These are phyloP conservation scores for Adansonia gregorii DNA, from an alignment of 441 rosid species.

Conservation along the genomic window DNA sequence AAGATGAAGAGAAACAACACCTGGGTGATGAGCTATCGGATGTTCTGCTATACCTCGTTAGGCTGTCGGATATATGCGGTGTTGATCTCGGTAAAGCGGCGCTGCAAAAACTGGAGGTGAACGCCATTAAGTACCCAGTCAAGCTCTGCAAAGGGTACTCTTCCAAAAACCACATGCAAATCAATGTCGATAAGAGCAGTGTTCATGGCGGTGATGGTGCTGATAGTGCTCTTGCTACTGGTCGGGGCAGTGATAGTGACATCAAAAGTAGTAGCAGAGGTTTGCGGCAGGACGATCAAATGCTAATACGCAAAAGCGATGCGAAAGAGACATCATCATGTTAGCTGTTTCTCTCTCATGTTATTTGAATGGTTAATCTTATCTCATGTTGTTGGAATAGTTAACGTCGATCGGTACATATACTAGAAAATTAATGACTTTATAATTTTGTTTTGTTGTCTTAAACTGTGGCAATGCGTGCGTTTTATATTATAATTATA, in stretches of 20 bases:
- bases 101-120: constrained; percentile 66
- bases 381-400: too few relatives aligned
- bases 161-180: constrained; percentile 22
- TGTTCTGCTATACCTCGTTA: constrained; percentile 79
- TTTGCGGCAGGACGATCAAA: background rate
- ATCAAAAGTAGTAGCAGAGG: background rate
- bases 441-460: background rate
- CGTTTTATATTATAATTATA: too few relatives aligned
- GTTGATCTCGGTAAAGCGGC: constrained; percentile 84
- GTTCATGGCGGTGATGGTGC: background rate
- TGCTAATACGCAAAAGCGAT: too few relatives aligned
- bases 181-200: constrained; percentile 13
- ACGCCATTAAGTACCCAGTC: constrained; percentile 80
- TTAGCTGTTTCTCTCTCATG: background rate
- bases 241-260: background rate
- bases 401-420: background rate
- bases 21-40: constrained; percentile 92
- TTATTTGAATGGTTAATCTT: background rate
- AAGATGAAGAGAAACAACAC: constrained; percentile 81
- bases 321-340: too few relatives aligned
- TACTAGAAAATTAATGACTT: background rate
- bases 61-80: constrained; percentile 83
- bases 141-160: constrained; percentile 21
- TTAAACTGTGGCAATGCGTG: too few relatives aligned
- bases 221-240: background rate